Base-by-base conservation (phyloP, 306 rosid species). In the Corylus heterophylla region DNA sequence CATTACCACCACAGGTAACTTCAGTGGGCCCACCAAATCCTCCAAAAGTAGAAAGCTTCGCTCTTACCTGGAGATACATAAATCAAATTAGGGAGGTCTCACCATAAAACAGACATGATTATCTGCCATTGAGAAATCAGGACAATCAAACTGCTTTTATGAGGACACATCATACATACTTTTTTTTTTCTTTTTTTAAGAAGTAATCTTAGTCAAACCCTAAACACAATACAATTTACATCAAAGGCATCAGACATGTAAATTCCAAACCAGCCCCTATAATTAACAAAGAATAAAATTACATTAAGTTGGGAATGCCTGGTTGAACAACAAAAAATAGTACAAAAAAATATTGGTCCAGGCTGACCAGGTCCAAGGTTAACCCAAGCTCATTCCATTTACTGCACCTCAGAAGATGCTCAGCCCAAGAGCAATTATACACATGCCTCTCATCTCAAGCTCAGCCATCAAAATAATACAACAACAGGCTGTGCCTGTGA, bases 1-100 rank as follows among this genome's bases (percentile, higher is more conserved):
- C 97, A 73, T 94, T 94, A 83, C 98, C 98, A 35, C 98, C 97
- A 85, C 97, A 94, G 29, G 97, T 91, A 81, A 90, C 92, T 87
- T 92, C 97, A 66, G 87, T 81, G 8, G 95, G 97, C 80, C 91
- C 97, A 74, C 95, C 93, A 85, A 88, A 95, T 83, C 97, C 97
- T 82, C 94, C 97, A 81, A 92, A 94, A 70, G 94, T 90, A 62
- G 93, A 89, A 81, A 94, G 78, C 87, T 92, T 95, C 25, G 94
- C 80, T 80, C 98, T 89, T 64, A 92, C 90, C 98, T 95, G 64
- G n/a, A 85, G 73, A 83, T 73, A 47, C 70, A 76, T 74, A 29
- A 48, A 67, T 29, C 29, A 67, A 71, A 3, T 66, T 74, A 48
- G 14, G 74, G 64, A 62, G 66, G 73, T 20, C 31, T 8, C 51